phyloP scores from a whole-genome alignment of 2,329 filamentous ascomycete species.

The Simplicillium aogashimaense region DNA sequence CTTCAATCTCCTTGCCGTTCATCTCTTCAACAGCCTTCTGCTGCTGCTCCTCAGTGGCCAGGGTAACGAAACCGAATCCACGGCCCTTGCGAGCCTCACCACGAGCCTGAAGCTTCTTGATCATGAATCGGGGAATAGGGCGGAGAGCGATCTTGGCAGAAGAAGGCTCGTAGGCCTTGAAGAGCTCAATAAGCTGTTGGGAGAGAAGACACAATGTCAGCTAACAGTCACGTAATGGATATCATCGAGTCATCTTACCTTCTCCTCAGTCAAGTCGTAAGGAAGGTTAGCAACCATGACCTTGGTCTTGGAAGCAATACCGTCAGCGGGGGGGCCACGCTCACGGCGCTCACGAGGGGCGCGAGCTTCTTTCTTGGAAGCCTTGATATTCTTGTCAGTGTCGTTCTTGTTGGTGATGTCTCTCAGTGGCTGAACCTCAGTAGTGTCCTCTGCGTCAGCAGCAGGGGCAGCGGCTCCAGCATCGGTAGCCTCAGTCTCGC shows the following conservation, averaged over 20 bases:
- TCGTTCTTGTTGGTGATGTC: constrained; percentile 50
- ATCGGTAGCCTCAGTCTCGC: constrained; percentile 25
- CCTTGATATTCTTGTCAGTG: constrained; percentile 51
- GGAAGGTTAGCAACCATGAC: constrained; percentile 99
- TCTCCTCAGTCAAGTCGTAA: constrained; percentile 95
- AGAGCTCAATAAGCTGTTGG: constrained; percentile 87
- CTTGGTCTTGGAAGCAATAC: constrained; percentile 98
- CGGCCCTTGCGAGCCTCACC: constrained; percentile 98
- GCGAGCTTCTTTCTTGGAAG: constrained; percentile 43
- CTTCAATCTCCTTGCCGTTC: constrained; percentile 99
- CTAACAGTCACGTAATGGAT: not conserved
- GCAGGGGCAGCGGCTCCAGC: constrained; percentile 36
- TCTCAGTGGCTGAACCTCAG: constrained; percentile 48
- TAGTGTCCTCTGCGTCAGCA: constrained; percentile 33
- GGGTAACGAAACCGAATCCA: constrained; percentile 96
- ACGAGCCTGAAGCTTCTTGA: constrained; percentile 98
- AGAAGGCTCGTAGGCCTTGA: constrained; percentile 80
- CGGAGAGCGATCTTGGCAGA: constrained; percentile 98
- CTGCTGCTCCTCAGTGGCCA: constrained; percentile 90
- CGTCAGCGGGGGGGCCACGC: constrained; percentile 93
- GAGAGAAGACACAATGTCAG: constrained; percentile 11
- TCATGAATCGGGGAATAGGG: constrained; percentile 98
- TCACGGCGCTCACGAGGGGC: constrained; percentile 56
- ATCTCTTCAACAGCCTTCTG: constrained; percentile 96
- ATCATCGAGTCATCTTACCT: constrained; percentile 45